Percentiles rank a stretch among this genome's conserved stretches.
These are phyloP conservation scores for Fonsecaea nubica DNA, from an alignment of 2,329 filamentous ascomycete species.

Conservation along the genomic window DNA sequence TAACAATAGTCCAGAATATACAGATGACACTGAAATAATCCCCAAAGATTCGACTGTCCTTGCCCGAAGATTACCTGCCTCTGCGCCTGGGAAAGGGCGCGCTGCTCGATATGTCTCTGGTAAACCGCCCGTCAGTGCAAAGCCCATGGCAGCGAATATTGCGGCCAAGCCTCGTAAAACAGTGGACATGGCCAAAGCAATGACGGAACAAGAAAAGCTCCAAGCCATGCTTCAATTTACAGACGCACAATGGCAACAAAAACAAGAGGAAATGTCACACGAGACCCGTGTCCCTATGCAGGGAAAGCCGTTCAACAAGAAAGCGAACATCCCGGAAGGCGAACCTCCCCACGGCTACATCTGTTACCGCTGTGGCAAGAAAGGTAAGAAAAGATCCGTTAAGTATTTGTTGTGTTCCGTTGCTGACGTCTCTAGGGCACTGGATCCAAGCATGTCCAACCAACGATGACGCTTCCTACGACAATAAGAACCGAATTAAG, in stretches of 20 bases:
- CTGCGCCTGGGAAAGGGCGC: conserved; percentile 83
- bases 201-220: conserved; percentile 94
- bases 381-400: conserved; percentile 59
- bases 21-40: conserved; percentile 97
- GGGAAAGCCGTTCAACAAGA: conserved; percentile 43
- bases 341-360: conserved; percentile 93
- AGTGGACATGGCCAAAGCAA: conserved; percentile 73
- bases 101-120: conserved; percentile 95
- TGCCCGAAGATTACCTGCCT: conserved; percentile 81
- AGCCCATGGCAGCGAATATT: conserved; percentile 61
- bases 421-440: conserved; percentile 66
- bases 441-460: conserved; percentile 98
- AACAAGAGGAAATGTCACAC: conserved; percentile 88
- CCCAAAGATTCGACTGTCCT: conserved; percentile 93
- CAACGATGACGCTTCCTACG: conserved; percentile 96
- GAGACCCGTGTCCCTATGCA: conserved; percentile 53
- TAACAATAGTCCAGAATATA: conserved; percentile 72
- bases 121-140: conserved; percentile 87
- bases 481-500: conserved; percentile 91
- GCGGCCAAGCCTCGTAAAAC: conserved; percentile 44
- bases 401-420: conserved; percentile 2
- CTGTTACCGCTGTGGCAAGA: conserved; percentile 94
- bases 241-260: conserved; percentile 88
- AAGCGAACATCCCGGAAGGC: conserved; percentile 82
- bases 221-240: conserved; percentile 90